phyloP scores from a whole-genome alignment of 1,139 yeast genomes.

The Hansenula lynferdii region DNA sequence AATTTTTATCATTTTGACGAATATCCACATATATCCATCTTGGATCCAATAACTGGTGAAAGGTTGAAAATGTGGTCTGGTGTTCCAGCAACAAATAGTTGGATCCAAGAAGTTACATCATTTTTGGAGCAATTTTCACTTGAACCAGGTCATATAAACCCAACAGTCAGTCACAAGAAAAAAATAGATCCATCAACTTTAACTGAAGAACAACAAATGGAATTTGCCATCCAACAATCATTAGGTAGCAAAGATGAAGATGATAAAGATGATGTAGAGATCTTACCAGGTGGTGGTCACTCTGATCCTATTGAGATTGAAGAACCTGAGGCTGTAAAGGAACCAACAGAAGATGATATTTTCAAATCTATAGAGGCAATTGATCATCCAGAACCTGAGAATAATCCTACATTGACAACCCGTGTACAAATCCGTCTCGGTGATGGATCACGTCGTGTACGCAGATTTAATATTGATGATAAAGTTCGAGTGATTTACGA shows the following conservation, averaged over 20 bases:
- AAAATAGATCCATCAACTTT: constrained; percentile 56
- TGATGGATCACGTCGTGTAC: constrained; percentile 79
- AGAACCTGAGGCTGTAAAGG: constrained; percentile 15
- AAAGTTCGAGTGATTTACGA: constrained; percentile 58
- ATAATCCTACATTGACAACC: constrained; percentile 52
- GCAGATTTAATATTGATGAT: constrained; percentile 60
- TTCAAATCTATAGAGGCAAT: constrained; percentile 34
- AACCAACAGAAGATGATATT: constrained; percentile 21
- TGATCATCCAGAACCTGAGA: constrained; percentile 57
- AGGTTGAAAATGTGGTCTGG: constrained; percentile 72
- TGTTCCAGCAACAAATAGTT: constrained; percentile 52
- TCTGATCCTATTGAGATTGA: constrained; percentile 18
- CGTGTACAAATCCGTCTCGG: constrained; percentile 86
- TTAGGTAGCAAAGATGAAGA: constrained; percentile 28
- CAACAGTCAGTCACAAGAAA: constrained; percentile 51
- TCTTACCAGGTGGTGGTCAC: constrained; percentile 8
- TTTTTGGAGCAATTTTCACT: constrained; percentile 64
- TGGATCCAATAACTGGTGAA: constrained; percentile 96
- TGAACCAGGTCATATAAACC: constrained; percentile 63
- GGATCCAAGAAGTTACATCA: constrained; percentile 55
- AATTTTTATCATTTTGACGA: constrained; percentile 66
- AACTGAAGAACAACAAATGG: constrained; percentile 83
- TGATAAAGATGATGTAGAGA: constrained; percentile 16
- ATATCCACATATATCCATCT: constrained; percentile 84
- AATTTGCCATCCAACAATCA: constrained; percentile 71